phyloP scores from a whole-genome alignment of 2,329 filamentous ascomycete species.

The Phaeoacremonium minimum region DNA sequence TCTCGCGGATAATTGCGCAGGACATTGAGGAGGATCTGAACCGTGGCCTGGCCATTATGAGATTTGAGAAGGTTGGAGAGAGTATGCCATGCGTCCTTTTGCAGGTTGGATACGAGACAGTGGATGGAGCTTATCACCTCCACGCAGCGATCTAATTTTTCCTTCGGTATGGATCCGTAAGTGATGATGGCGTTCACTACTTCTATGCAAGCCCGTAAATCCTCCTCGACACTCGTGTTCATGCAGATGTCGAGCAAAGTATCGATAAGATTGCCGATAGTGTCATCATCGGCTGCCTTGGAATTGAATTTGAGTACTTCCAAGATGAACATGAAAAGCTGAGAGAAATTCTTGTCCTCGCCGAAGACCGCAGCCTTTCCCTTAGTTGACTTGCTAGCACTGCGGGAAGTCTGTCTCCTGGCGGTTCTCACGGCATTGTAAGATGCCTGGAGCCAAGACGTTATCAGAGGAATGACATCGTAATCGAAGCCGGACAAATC shows the following conservation, averaged over 20 bases:
- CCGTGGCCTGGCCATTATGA: constrained; percentile 66
- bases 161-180: constrained; percentile 63
- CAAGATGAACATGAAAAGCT: constrained; percentile 61
- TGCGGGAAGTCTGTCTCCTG: constrained; percentile 41
- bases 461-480: constrained; percentile 59
- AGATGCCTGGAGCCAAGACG: constrained; percentile 52
- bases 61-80: constrained; percentile 68
- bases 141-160: constrained; percentile 61
- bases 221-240: constrained; percentile 59
- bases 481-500: constrained; percentile 64
- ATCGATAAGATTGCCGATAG: constrained; percentile 57
- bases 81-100: constrained; percentile 65
- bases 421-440: constrained; percentile 51
- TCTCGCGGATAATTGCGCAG: constrained; percentile 44
- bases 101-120: constrained; percentile 56
- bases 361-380: constrained; percentile 33
- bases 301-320: constrained; percentile 75
- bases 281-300: constrained; percentile 59
- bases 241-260: constrained; percentile 63
- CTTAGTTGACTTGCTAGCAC: constrained; percentile 31
- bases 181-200: constrained; percentile 69
- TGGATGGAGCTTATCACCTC: constrained; percentile 70
- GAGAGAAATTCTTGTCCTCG: constrained; percentile 59
- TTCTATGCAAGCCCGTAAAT: constrained; percentile 63
- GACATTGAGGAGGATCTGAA: constrained; percentile 61